Conservation (phyloP, 441 rosid genomes). For the Populus trichocarpa region DNA sequence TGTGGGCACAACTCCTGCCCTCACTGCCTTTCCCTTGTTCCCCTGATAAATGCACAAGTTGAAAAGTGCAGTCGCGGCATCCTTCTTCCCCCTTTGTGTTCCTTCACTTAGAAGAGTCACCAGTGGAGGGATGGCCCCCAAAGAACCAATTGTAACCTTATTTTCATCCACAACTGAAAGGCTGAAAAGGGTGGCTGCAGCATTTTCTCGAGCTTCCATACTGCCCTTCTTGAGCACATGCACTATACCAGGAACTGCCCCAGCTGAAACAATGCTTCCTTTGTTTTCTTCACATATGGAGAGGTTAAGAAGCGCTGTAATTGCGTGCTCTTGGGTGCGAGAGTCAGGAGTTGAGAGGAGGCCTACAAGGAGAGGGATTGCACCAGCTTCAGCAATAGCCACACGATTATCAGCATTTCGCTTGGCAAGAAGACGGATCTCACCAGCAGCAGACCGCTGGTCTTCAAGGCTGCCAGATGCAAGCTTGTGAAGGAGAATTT, state of each 20-base stretch:
- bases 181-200: conserved; percentile 96
- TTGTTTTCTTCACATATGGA: conserved; percentile 92
- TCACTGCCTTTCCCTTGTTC: conserved; percentile 90
- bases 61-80: conserved; percentile 97
- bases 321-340: conserved; percentile 88
- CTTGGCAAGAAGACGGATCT: conserved; percentile 92
- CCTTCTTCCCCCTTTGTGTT: conserved; percentile 88
- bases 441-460: conserved; percentile 80
- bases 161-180: conserved; percentile 86
- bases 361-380: conserved; percentile 79
- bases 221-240: conserved; percentile 91
- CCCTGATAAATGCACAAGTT: conserved; percentile 96
- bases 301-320: conserved; percentile 89
- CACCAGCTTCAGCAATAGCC: conserved; percentile 97
- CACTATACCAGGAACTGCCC: conserved; percentile 90
- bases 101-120: conserved; percentile 85
- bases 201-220: conserved; percentile 98
- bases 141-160: conserved; percentile 77
- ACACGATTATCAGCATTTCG: conserved; percentile 90
- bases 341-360: conserved; percentile 80
- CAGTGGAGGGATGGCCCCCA: conserved; percentile 86
- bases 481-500: conserved; percentile 71
- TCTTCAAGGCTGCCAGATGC: conserved; percentile 64
- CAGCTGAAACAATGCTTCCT: conserved; percentile 70
- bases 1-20: conserved; percentile 87